These are phyloP conservation scores for Fistulina hepatica DNA, from an alignment of 1,284 basidiomycete species.

Conservation along the genomic window DNA sequence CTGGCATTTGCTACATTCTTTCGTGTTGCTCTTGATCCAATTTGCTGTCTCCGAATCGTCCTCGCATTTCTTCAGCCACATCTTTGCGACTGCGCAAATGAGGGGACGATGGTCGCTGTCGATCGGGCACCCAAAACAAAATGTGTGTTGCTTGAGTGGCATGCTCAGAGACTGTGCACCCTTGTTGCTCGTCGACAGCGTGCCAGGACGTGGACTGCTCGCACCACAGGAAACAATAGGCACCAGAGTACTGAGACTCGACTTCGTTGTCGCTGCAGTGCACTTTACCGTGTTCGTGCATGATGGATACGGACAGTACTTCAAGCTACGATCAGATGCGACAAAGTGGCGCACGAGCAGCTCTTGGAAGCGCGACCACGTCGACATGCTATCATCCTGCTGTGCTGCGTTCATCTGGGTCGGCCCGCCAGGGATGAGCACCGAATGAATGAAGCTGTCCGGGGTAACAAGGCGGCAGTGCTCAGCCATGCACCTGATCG, in stretches of 20 bases:
- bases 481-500: conserved; percentile 90
- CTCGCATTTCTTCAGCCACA: conserved; percentile 96
- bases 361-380: conserved; percentile 68
- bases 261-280: conserved; percentile 59
- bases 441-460: conserved; percentile 45
- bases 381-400: conserved; percentile 32
- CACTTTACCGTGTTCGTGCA: conserved; percentile 89
- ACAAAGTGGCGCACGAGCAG: conserved; percentile 89
- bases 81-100: conserved; percentile 78
- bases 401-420: conserved; percentile 17
- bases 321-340: conserved; percentile 69
- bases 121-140: conserved; percentile 87
- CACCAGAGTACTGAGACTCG: conserved; percentile 70
- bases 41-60: conserved; percentile 98
- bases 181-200: too few species aligned
- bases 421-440: conserved; percentile 22
- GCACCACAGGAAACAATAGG: conserved; percentile 83
- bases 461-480: conserved; percentile 73
- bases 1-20: conserved; percentile 92
- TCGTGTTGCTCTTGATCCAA: conserved; percentile 99
- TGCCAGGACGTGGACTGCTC: too few species aligned
- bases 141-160: conserved; percentile 49
- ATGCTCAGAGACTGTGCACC: conserved; percentile 23
- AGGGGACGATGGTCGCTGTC: conserved; percentile 87
- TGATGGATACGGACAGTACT: conserved; percentile 86